Base-by-base conservation (phyloP, 2,329 filamentous ascomycete genomes). In the Madurella fahalii region DNA sequence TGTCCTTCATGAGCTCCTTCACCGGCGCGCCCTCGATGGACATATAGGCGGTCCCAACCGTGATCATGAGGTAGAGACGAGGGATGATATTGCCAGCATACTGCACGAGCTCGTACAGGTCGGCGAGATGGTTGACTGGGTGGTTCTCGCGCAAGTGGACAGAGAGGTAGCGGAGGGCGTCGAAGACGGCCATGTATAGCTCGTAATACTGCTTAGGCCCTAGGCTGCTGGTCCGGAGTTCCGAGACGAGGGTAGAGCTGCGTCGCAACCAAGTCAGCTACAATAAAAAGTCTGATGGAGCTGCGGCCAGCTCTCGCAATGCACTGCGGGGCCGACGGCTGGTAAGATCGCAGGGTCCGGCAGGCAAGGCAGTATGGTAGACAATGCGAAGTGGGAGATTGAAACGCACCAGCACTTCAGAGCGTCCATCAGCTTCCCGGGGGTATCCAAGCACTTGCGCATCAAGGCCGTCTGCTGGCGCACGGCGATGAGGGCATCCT, bases 131-230 rank as follows among this genome's bases (percentile, higher is more conserved):
- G 72, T 99, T 97, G 63, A 95, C 89, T 4, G 94, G 94, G 73
- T 99, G 94, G 68, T 92, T 96, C 70, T 99, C 94, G 73, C 91
- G 92, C 43, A 99, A 86, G 73, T 96, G 95, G 61, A 95, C 90
- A 52, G 94, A 95, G 50, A 99, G 85, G 74, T 97, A 93, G 71
- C 94, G 91, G 69, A 99, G 77, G 61, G 95, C 93, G 77, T 99
- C 94, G 74, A 99, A 99, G 59, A 99, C 91, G 62, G 94, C 84
- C 94, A 99, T 99, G 77, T 99, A 99, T 55, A 99, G 83, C 77
- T 99, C 95, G 73, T 99, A 99, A 78, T 99, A 99, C 74, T 99
- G 94, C 74, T 99, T 99, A 34, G 94, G 94, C n/a, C 94, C 91
- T 49, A 99, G 82, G 66, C 90, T 96, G 71, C 92, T 95, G 4